Conservation (phyloP, 2,329 filamentous ascomycete species). For the Colletotrichum filicis region DNA sequence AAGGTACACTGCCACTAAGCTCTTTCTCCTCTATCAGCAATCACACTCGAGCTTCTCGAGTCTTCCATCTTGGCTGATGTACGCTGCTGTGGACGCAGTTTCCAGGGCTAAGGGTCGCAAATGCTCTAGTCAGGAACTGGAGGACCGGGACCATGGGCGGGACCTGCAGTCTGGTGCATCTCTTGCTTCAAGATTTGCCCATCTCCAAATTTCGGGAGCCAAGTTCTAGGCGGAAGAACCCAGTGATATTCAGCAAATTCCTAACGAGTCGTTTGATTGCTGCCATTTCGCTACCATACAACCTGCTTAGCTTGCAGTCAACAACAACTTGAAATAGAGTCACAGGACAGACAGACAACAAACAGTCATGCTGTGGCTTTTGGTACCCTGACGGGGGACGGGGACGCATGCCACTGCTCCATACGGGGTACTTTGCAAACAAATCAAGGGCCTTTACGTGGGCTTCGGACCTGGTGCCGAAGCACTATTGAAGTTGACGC, state of each 20-base stretch:
- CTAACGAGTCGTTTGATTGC: constrained; percentile 13
- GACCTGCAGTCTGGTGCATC: constrained; percentile 1
- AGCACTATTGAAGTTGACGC: constrained; percentile 5
- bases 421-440: neutral
- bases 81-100: neutral
- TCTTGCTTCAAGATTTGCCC: constrained; percentile 13
- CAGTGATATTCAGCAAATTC: neutral
- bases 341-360: neutral
- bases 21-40: neutral
- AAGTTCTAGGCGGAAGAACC: constrained; percentile 7
- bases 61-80: constrained; percentile 7
- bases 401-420: neutral
- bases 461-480: constrained; percentile 2
- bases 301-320: neutral
- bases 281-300: constrained; percentile 16
- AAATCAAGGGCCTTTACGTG: constrained; percentile 12
- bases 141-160: neutral
- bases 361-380: neutral
- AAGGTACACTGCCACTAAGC: neutral
- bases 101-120: neutral
- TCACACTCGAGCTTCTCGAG: neutral
- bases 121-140: constrained; percentile 7
- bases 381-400: neutral
- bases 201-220: constrained; percentile 1
- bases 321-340: neutral